These are phyloP conservation scores for Exidia glandulosa DNA, from an alignment of 768 basidiomycete species.

Conservation along the genomic window DNA sequence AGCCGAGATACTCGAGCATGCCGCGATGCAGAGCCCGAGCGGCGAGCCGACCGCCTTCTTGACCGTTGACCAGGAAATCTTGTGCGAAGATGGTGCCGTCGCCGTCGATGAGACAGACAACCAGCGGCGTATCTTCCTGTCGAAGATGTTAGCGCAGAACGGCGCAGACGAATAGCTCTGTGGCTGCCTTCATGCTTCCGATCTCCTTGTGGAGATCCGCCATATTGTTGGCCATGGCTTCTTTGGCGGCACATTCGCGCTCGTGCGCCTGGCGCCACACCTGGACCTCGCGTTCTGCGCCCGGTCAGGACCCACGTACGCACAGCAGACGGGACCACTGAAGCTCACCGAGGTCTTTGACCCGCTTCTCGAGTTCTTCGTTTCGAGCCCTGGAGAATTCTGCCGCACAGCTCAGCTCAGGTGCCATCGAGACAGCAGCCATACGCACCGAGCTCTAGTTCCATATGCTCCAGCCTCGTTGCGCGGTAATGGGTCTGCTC, in stretches of 20 bases:
- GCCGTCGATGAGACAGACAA: constrained; percentile 53
- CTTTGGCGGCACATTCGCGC: neutral
- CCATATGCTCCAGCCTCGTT: neutral
- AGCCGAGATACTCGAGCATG: constrained; percentile 6
- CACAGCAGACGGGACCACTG: no score
- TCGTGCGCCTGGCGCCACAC: neutral
- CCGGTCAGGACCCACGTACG: no score
- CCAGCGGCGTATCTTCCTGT: constrained; percentile 54
- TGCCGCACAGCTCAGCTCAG: neutral
- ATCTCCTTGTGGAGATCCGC: neutral
- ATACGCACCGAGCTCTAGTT: neutral
- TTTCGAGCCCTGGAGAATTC: neutral
- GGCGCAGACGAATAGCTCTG: neutral
- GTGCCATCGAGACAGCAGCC: neutral
- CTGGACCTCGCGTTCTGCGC: neutral
- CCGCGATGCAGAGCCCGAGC: constrained; percentile 34
- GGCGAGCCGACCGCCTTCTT: constrained; percentile 45
- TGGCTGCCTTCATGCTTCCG: neutral
- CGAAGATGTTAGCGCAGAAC: no score
- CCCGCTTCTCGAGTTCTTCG: neutral
- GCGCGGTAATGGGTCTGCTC: neutral
- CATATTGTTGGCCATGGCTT: neutral
- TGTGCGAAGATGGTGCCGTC: constrained; percentile 49
- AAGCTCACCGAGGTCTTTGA: neutral
- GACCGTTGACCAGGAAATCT: constrained; percentile 43